Evolutionary conservation across 768 basidiomycete species (phyloP), one percentile per base, ranked within the genome.

Genomic region (Amanita exitialis): DNA sequence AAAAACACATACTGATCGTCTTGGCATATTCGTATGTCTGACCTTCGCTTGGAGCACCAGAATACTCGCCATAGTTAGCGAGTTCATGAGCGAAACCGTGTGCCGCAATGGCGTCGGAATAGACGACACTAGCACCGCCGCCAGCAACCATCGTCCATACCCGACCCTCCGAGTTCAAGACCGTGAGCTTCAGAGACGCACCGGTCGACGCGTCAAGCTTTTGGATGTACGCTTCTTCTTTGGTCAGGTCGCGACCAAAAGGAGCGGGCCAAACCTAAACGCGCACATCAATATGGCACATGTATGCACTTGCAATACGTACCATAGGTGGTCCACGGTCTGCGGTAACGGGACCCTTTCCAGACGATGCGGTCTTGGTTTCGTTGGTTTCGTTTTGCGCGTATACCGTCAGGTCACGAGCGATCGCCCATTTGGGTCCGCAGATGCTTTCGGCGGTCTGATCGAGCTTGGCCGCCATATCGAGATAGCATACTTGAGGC

Each of bases 61-160:
- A 92, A 78, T 99, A 98, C 72, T 98, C 96, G 60, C 96, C 96
- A 62, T 98, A 98, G 77, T 98, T 99, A 66, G 95, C 95, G 57
- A 99, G 86, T 67, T 99, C 96, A 64, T 96, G 80, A 16, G 96
- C 93, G 63, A 82, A 98, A 32, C 95, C 95, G 62, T 92, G 90
- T 5, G 95, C 94, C 54, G 83, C 84, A 58, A 88, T 88, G 56
- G 86, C 86, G 61, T 88, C 85, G 13, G 79, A 81, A 68, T 83
- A 83, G 53, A 84, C 82, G 54, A 78, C 76, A 44, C 69, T 70
- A 37, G 76, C 76, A 74, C 91, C 91, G 63, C 96, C 96, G 72
- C 95, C 96, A 49, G 96, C 95, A 51, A 99, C 96, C 95, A 98
- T 98, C 59, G 96, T 98, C 96, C 96, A 99, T 57, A 99, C 82